phyloP scores from a whole-genome alignment of 805 yeast genomes.

The Candida awuae region DNA sequence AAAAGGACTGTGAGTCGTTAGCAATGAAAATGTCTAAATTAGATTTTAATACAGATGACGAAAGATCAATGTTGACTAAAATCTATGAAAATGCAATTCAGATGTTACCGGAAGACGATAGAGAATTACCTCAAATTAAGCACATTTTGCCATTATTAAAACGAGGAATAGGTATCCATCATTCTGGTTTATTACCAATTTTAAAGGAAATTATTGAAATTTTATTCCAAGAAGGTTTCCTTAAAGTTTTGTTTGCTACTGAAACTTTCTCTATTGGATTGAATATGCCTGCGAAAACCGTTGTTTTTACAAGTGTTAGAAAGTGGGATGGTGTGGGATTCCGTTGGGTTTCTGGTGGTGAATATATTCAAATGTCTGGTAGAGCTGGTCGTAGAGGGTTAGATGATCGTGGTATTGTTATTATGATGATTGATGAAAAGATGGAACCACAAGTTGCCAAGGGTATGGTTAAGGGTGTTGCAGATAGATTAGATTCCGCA shows the following conservation, averaged over 20 bases:
- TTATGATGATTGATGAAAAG: conserved; percentile 98
- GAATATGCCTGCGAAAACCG: conserved; percentile 99
- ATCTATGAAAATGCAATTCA: conserved; percentile 87
- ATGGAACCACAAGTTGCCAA: conserved; percentile 99
- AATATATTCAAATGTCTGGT: conserved; percentile 98
- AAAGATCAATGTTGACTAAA: conserved; percentile 81
- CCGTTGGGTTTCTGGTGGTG: conserved; percentile 99
- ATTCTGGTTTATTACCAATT: conserved; percentile 87
- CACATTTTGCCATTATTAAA: conserved; percentile 80
- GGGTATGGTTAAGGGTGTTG: conserved; percentile 99
- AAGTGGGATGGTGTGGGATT: conserved; percentile 98
- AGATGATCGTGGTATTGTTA: conserved; percentile 98
- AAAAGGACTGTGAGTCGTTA: conserved; percentile 90
- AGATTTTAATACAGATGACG: conserved; percentile 91
- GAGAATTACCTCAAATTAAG: conserved; percentile 89
- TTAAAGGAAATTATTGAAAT: conserved; percentile 93
- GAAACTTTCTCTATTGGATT: conserved; percentile 97
- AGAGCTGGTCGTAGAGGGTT: conserved; percentile 99
- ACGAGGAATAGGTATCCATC: conserved; percentile 97
- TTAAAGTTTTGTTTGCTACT: conserved; percentile 93
- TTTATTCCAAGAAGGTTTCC: conserved; percentile 90
- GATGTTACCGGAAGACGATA: conserved; percentile 81
- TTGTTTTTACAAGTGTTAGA: conserved; percentile 93
- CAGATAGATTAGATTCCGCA: conserved; percentile 94
- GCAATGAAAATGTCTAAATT: conserved; percentile 94